Evolutionary conservation across 2,329 filamentous ascomycete species (phyloP).

Genomic region (Aspergillus neotritici): DNA sequence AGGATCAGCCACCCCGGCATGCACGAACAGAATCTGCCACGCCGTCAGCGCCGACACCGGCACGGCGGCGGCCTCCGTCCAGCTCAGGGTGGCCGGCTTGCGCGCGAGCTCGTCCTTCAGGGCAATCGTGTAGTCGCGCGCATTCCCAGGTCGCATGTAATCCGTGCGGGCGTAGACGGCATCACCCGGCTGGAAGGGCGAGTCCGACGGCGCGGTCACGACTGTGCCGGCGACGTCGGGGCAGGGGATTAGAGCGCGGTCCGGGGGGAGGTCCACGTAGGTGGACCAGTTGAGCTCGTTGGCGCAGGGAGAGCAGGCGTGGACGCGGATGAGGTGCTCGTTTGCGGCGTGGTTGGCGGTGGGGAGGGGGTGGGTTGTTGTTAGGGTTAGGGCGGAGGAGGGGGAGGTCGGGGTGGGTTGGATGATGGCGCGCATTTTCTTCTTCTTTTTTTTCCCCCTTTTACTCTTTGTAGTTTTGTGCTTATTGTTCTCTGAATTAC

Average conservation of each 20-base stretch:
- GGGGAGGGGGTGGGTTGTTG: slow-evolving; percentile 8
- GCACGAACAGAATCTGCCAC: slow-evolving; percentile 42
- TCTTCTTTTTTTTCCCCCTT: no score
- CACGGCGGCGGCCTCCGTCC: slow-evolving; percentile 34
- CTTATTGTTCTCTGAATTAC: no score
- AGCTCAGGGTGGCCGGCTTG: slow-evolving; percentile 31
- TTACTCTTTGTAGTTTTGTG: no score
- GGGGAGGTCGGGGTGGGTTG: slow-evolving; percentile 6
- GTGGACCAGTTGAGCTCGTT: slow-evolving; percentile 43
- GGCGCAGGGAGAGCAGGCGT: slow-evolving; percentile 36
- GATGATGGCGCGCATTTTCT: slow-evolving; percentile 10
- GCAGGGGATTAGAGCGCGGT: slow-evolving; percentile 33
- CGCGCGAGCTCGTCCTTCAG: slow-evolving; percentile 34
- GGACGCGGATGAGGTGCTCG: slow-evolving; percentile 39
- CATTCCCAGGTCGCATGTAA: slow-evolving; percentile 33
- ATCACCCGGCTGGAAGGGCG: slow-evolving; percentile 36
- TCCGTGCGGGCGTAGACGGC: slow-evolving; percentile 37
- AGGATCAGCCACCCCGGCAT: slow-evolving; percentile 20
- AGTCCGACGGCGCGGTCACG: slow-evolving; percentile 27
- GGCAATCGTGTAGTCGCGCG: slow-evolving; percentile 34
- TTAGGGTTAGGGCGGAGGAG: slow-evolving; percentile 4
- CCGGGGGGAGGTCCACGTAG: slow-evolving; percentile 19
- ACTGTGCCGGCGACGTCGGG: slow-evolving; percentile 41
- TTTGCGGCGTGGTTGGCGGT: slow-evolving; percentile 17
- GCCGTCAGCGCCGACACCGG: slow-evolving; percentile 41